Conservation (phyloP, 2,329 filamentous ascomycete genomes). For the Pleurostoma richardsiae region DNA sequence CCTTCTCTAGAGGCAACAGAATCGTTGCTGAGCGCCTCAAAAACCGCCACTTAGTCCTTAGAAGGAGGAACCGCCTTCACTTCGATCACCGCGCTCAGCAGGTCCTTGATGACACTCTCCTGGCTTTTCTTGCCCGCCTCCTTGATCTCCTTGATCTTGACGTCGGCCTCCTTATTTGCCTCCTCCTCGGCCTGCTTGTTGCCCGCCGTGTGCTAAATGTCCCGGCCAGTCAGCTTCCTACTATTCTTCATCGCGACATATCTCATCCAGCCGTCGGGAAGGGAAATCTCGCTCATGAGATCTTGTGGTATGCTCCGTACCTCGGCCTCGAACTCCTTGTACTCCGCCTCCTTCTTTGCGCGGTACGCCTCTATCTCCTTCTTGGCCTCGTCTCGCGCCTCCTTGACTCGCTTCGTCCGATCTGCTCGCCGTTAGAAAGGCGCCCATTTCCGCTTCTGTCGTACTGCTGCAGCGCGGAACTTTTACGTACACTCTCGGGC, state of each 20-base stretch:
- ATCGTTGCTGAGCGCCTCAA: too few species aligned
- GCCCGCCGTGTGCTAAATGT: slow-evolving; percentile 75
- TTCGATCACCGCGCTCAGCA: slow-evolving; percentile 80
- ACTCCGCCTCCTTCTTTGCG: slow-evolving; percentile 86
- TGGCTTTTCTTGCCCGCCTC: slow-evolving; percentile 74
- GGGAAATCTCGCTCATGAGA: too few species aligned
- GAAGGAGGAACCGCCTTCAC: slow-evolving; percentile 63
- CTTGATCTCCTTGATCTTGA: slow-evolving; percentile 77
- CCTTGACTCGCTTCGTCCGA: slow-evolving; percentile 95
- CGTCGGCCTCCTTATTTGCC: slow-evolving; percentile 75
- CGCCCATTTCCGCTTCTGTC: slow-evolving; percentile 5
- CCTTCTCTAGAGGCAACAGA: not conserved
- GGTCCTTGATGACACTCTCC: slow-evolving; percentile 72
- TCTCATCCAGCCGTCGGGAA: too few species aligned
- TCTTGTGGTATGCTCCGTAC: slow-evolving; percentile 22
- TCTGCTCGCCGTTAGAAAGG: slow-evolving; percentile 38
- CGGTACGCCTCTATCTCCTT: slow-evolving; percentile 96
- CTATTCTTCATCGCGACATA: not conserved
- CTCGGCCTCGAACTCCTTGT: slow-evolving; percentile 85
- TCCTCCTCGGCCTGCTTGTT: slow-evolving; percentile 77
- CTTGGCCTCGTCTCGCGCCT: slow-evolving; percentile 93
- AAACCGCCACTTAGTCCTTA: slow-evolving; percentile 10
- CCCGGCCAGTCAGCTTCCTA: slow-evolving; percentile 6
- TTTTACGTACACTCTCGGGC: slow-evolving; percentile 76
- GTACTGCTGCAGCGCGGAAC: slow-evolving; percentile 7